Evolutionary conservation across 2,329 filamentous ascomycete species (phyloP), one percentile per base, ranked within the genome.

Genomic region (Fusarium udum): DNA sequence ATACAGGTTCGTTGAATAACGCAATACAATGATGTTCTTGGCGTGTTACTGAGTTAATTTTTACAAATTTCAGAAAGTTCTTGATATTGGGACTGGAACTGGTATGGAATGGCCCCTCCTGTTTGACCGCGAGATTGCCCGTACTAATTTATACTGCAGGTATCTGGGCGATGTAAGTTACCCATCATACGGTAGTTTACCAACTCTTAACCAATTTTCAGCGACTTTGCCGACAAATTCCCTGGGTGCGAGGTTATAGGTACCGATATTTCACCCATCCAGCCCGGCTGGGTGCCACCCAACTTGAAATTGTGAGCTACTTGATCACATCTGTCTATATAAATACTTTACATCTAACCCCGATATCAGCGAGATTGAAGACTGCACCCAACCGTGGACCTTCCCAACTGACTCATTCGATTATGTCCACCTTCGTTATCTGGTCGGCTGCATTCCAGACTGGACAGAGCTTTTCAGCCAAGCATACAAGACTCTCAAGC

Each of bases 291-390:
- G 46, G 46, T 49, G 7, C 46, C 46, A 18, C 46, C 46, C 11
- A 32, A 49, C 46, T 13, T 32, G 5, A 49, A 49, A 32, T 49
- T 49, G 46, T 49, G 46, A 49, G 46, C 28, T 7, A n/a, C 5
- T n/a, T 7, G 0, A n/a, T 9, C 2, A 18, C 28, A 13, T 13
- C 13, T 6, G 7, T 32, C 22, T 8, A 0, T n/a, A 22, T 7
- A 6, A 10, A 28, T 7, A 28, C 7, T 10, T 4, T 10, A 4
- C 5, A 10, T 32, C 46, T 32, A 32, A 49, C 28, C 7, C 46
- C 5, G 2, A 24, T 32, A 14, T 18, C 11, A 49, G 46, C 28
- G 46, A 49, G 15, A 49, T 49, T 2, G 28, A 49, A 24, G 46
- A 49, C 18, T 49, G 46, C 3, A 49, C 22, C 22, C 46, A 49